Percentiles rank a stretch among this genome's conserved stretches.
Conservation (phyloP, 1,284 basidiomycete species). For the Peniophora sp. region DNA sequence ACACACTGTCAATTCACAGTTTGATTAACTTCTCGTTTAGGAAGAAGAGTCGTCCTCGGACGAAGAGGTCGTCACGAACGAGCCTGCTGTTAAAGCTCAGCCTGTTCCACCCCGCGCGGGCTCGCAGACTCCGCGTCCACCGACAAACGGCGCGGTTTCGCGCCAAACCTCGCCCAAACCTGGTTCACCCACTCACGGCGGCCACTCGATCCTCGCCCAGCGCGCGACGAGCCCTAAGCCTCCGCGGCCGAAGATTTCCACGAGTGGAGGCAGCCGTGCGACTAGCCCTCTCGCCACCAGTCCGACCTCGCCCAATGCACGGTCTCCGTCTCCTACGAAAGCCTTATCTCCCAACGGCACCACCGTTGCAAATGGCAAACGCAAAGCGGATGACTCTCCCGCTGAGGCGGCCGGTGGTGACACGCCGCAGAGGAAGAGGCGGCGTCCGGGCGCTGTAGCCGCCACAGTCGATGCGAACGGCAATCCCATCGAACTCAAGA, state of each 20-base stretch:
- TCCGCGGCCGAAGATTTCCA: conserved; percentile 39
- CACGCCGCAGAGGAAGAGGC: conserved; percentile 56
- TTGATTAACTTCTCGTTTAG: conserved; percentile 12
- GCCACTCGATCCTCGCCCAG: conserved; percentile 73
- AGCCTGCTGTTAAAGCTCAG: conserved; percentile 52
- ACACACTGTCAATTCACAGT: conserved; percentile 3
- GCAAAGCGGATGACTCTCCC: conserved; percentile 50
- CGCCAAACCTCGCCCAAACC: conserved; percentile 43
- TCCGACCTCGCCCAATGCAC: conserved; percentile 17
- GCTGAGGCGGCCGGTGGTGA: conserved; percentile 14
- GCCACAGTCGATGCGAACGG: conserved; percentile 27
- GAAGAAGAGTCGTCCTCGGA: conserved; percentile 53
- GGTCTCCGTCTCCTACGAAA: conserved; percentile 9
- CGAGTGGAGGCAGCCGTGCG: conserved; percentile 36
- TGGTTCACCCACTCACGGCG: conserved; percentile 40
- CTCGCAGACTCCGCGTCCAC: conserved; percentile 22
- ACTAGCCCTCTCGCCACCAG: conserved; percentile 49
- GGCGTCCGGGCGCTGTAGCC: conserved; percentile 34
- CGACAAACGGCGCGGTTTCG: conserved; percentile 21
- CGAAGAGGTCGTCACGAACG: conserved; percentile 40
- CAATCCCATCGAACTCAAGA: conserved; percentile 46
- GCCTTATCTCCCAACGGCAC: conserved; percentile 14
- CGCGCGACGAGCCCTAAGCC: conserved; percentile 73
- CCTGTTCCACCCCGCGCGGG: conserved; percentile 25
- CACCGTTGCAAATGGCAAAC: conserved; percentile 40